A percentile compares a stretch with the other conserved stretches of the same genome.
Evolutionary conservation across 164 flowering plant species (phyloP).

Genomic region (Malania oleifera): DNA sequence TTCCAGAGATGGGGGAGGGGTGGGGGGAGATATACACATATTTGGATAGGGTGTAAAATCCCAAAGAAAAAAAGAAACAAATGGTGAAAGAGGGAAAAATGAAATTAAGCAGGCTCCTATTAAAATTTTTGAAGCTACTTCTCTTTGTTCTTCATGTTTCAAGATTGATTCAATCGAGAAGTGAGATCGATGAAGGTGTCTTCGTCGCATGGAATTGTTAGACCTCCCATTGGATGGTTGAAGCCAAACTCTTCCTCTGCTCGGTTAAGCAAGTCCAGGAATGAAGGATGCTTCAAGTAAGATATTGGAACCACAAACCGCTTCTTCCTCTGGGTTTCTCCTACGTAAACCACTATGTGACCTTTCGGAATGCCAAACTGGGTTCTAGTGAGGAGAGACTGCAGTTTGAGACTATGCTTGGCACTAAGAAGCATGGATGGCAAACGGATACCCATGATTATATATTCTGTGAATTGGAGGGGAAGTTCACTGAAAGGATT

Average conservation of each 20-base stretch:
- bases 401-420: too few relatives aligned
- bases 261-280: conserved; percentile 31
- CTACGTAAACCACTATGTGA: conserved; percentile 39
- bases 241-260: conserved; percentile 52
- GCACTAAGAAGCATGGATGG: too few relatives aligned
- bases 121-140: too few relatives aligned
- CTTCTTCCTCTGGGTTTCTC: conserved; percentile 38
- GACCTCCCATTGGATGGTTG: conserved; percentile 39
- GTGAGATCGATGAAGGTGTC: conserved; percentile 24
- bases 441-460: too few relatives aligned
- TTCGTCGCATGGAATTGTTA: conserved; percentile 39
- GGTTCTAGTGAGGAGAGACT: not conserved
- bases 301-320: conserved; percentile 45
- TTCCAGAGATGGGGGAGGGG: too few relatives aligned
- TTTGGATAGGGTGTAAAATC: too few relatives aligned
- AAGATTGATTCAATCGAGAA: conserved; percentile 15
- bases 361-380: conserved; percentile 26
- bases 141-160: not conserved
- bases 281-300: conserved; percentile 35
- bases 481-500: too few relatives aligned
- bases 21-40: too few relatives aligned
- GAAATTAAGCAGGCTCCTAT: too few relatives aligned
- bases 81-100: too few relatives aligned
- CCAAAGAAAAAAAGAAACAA: too few relatives aligned
- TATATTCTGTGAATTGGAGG: too few relatives aligned